A percentile compares a stretch with the other conserved stretches of the same genome.
Conservation (phyloP, 805 yeast species). For the Torulaspora franciscae region DNA sequence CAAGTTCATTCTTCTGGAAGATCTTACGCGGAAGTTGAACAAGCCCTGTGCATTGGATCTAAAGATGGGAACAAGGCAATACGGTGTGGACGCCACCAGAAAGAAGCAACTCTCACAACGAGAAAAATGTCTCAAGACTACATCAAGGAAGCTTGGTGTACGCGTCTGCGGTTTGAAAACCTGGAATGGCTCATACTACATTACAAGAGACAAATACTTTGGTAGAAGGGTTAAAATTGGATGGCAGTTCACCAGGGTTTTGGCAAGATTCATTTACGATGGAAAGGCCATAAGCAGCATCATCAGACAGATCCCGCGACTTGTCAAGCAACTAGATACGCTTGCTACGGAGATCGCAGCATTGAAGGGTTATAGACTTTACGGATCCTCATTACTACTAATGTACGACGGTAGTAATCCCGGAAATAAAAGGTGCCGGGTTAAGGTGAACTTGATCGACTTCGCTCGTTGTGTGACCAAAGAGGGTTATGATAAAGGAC, state of each 20-base stretch:
- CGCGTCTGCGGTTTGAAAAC: conserved; percentile 94
- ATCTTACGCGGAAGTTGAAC: conserved; percentile 74
- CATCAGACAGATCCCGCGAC: conserved; percentile 57
- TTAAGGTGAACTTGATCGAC: conserved; percentile 75
- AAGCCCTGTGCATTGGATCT: conserved; percentile 90
- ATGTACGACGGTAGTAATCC: conserved; percentile 71
- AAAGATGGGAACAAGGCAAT: conserved; percentile 98
- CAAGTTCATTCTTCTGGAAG: conserved; percentile 82
- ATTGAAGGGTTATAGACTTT: conserved; percentile 74
- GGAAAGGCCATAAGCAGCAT: conserved; percentile 59
- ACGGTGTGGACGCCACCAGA: conserved; percentile 83
- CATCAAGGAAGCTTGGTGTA: conserved; percentile 78
- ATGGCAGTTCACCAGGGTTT: conserved; percentile 65
- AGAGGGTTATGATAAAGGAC: conserved; percentile 41
- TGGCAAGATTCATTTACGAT: conserved; percentile 75
- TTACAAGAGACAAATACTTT: conserved; percentile 83
- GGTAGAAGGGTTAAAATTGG: conserved; percentile 77
- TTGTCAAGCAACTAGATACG: conserved; percentile 56
- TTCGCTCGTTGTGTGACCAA: conserved; percentile 89
- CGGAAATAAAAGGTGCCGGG: conserved; percentile 22
- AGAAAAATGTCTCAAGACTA: conserved; percentile 73
- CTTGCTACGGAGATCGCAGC: conserved; percentile 50
- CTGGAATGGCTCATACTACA: conserved; percentile 54
- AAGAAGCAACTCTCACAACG: conserved; percentile 75
- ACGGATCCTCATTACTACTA: conserved; percentile 82